Evolutionary conservation across 2,329 filamentous ascomycete species (phyloP), one percentile per base, ranked within the genome.

Genomic region (Colletotrichum lentis): DNA sequence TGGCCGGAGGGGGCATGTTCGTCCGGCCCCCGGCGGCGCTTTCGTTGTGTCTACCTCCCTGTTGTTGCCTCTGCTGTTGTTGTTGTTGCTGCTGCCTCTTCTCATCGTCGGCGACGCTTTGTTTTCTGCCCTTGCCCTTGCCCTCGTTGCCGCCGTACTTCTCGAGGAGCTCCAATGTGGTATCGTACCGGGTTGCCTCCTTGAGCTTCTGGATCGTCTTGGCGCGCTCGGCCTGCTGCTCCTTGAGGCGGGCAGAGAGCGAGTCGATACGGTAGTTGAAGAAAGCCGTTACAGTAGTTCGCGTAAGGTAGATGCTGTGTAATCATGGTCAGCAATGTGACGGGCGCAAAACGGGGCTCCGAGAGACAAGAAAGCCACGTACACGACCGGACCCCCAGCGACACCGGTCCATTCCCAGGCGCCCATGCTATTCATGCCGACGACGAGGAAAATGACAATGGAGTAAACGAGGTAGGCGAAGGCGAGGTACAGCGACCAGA

Each of bases 161-260:
- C 75, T 98, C 93, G 12, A 99, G 86, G 68, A 99, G 81, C 76
- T 97, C 89, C 75, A 96, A 88, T 1, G 96, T 99, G 39, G 94
- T 96, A 79, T 98, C 93, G 81, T 97, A 99, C 78, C 92, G 97
- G 41, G 96, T 99, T 31, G 94, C 94, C 67, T 91, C 90, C 80
- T 99, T 99, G 71, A 99, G 88, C 80, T 94, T 94, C 77, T 97
- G 91, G 72, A 99, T 98, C 2, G 94, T 97, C 73, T 89, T 89
- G 67, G 92, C 88, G 62, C 95, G 89, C 78, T 97, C 92, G 62
- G 88, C 87, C 74, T 94, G 89, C 43, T 94, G 86, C 22, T 87
- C 87, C 73, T 95, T 91, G 37, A 98, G 84, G 47, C 90, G 86
- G 46, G 84, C 79, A 72, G 91, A 87, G 12, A 92, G 85, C 18